Evolutionary conservation across 2,329 filamentous ascomycete species (phyloP).

Genomic region (Penicillium sp.): DNA sequence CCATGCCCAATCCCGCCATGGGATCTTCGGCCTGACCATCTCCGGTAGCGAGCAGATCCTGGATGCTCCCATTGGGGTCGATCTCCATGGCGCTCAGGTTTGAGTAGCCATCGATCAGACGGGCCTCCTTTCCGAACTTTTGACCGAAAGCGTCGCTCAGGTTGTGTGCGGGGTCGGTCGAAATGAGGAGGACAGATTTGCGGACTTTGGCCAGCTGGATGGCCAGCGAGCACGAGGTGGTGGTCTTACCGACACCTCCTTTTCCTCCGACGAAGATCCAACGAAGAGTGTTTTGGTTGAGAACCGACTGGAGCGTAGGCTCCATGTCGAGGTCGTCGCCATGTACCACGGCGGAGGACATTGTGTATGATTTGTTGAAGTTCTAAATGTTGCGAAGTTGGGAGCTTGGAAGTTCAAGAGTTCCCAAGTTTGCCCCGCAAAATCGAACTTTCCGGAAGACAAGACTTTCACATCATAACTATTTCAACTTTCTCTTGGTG

Average conservation of each 20-base stretch:
- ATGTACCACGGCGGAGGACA: constrained; percentile 46
- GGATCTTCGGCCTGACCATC: constrained; percentile 62
- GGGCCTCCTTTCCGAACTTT: constrained; percentile 98
- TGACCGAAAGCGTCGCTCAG: constrained; percentile 96
- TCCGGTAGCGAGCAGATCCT: constrained; percentile 84
- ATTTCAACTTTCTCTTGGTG: background rate
- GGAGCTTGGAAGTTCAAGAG: constrained; percentile 12
- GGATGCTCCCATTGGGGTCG: constrained; percentile 95
- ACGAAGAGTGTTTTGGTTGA: constrained; percentile 90
- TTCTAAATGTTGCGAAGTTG: background rate
- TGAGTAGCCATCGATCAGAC: constrained; percentile 84
- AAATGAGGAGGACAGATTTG: constrained; percentile 95
- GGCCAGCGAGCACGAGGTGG: constrained; percentile 96
- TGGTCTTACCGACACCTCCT: constrained; percentile 97
- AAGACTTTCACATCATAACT: background rate
- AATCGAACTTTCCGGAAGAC: constrained; percentile 38
- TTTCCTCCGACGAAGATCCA: constrained; percentile 99
- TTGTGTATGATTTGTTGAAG: constrained; percentile 20
- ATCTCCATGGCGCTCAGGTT: constrained; percentile 99
- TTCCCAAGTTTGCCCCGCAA: constrained; percentile 25
- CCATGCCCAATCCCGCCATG: constrained; percentile 70
- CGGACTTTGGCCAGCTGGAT: constrained; percentile 95
- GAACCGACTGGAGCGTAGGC: constrained; percentile 87
- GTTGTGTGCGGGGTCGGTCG: constrained; percentile 97
- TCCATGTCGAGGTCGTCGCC: constrained; percentile 72